A percentile compares a stretch with the other conserved stretches of the same genome.
Evolutionary conservation across 805 yeast species (phyloP).

Genomic region (Teunomyces kruisii): DNA sequence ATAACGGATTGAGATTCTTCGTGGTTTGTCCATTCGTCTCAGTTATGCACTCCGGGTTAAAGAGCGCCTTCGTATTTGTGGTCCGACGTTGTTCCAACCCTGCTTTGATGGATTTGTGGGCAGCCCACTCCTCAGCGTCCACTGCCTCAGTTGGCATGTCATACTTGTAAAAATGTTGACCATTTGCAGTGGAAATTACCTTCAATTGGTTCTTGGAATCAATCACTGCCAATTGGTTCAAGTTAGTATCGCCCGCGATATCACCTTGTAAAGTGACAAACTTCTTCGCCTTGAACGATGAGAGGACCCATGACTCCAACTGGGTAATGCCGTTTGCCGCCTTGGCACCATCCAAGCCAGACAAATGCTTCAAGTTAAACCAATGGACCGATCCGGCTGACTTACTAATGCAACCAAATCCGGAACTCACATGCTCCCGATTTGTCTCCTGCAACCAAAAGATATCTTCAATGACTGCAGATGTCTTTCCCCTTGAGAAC

Average conservation of each 20-base stretch:
- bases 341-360: slow-evolving; percentile 23
- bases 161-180: slow-evolving; percentile 38
- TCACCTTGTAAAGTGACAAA: slow-evolving; percentile 26
- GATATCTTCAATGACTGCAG: slow-evolving; percentile 50
- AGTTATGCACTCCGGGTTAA: background rate
- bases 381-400: slow-evolving; percentile 63
- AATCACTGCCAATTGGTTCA: slow-evolving; percentile 32
- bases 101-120: no score
- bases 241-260: slow-evolving; percentile 7
- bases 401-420: slow-evolving; percentile 53
- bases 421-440: slow-evolving; percentile 25
- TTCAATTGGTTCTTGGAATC: slow-evolving; percentile 31
- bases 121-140: background rate
- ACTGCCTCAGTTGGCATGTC: slow-evolving; percentile 37
- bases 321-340: background rate
- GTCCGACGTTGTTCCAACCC: no score
- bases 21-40: background rate
- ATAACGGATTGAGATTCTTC: slow-evolving; percentile 31
- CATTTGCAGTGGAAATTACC: slow-evolving; percentile 38
- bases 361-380: slow-evolving; percentile 47
- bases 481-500: slow-evolving; percentile 62
- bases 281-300: slow-evolving; percentile 31
- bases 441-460: slow-evolving; percentile 44
- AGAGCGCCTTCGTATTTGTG: no score
- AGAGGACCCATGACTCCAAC: slow-evolving; percentile 47